Conservation (phyloP, 2,329 filamentous ascomycete species). For the Talaromyces funiculosus region DNA sequence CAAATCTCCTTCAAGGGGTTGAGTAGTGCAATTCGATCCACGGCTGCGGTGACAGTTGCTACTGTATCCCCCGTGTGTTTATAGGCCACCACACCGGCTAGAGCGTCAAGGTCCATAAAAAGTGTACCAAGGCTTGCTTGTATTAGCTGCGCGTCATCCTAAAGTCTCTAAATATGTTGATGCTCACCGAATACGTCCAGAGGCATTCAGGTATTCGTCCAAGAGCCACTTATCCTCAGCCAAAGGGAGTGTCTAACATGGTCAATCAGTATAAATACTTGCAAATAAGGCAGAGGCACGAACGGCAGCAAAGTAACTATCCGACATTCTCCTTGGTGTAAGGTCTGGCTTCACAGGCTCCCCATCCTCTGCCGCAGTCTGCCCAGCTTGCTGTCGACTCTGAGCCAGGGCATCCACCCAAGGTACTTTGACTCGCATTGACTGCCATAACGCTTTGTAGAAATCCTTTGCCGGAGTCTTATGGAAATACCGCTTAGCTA, state of each 20-base stretch:
- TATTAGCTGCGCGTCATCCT: background rate
- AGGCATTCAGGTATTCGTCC: constrained; percentile 71
- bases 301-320: constrained; percentile 64
- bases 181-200: constrained; percentile 61
- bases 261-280: background rate
- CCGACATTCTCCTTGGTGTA: constrained; percentile 62
- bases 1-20: constrained; percentile 71
- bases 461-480: constrained; percentile 22
- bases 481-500: constrained; percentile 23
- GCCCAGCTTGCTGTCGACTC: constrained; percentile 41
- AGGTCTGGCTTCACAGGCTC: constrained; percentile 48
- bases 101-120: constrained; percentile 74
- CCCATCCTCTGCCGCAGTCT: constrained; percentile 13
- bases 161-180: background rate
- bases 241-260: constrained; percentile 56
- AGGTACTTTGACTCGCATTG: constrained; percentile 55
- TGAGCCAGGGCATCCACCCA: constrained; percentile 62
- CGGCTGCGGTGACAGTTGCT: constrained; percentile 59
- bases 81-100: constrained; percentile 71
- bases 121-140: constrained; percentile 57
- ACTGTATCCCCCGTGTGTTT: constrained; percentile 63
- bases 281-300: constrained; percentile 21
- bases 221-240: constrained; percentile 70
- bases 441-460: constrained; percentile 41
- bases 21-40: constrained; percentile 61